Base-by-base conservation (phyloP, 768 basidiomycete genomes). In the Leccinum subgranulosum region DNA sequence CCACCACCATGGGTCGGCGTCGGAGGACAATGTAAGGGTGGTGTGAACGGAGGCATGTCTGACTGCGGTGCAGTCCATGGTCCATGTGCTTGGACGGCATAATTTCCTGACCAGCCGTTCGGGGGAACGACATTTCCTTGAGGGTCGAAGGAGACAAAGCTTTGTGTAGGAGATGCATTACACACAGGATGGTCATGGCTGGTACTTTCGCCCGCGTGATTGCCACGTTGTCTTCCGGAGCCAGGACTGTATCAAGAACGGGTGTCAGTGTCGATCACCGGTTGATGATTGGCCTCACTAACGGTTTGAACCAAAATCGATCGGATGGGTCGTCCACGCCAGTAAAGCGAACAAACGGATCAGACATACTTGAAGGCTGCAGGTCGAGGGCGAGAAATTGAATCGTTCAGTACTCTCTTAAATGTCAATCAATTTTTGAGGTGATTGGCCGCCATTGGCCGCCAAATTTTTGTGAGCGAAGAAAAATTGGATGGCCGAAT, bases 391-490 rank as follows among this genome's bases (percentile, higher is more conserved):
- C 9, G 14, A 33, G 10, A 49, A 6, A 3, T 6, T 34, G 9
- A n/a, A 17, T n/a, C 4, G 6, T 33, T 4, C 4, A 4, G 3
- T 45, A 21, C 15, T 9, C 56, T 29, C 46, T 54, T 66, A 61
- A 58, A 66, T 63, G 60, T 39, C 7, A 6, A 29, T 6, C 10
- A 9, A 36, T 33, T 21, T 8, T 28, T 49, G 55, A 59, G 33
- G 43, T 17, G 53, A 58, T 54, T 62, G 61, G 59, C 61, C 17
- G 56, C 58, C 66, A 55, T 55, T 53, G 36, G 4, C 25, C 23
- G 29, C 41, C 14, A 23, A 49, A 51, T 52, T 29, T 58, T 49
- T 28, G 27, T 23, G 21, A 55, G 49, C 47, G n/a, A 51, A 21
- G 48, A 53, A 43, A 6, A 31, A 43, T 8, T 48, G 23, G 25